These are phyloP conservation scores for Cercospora canescens DNA, from an alignment of 2,329 filamentous ascomycete species.

Conservation along the genomic window DNA sequence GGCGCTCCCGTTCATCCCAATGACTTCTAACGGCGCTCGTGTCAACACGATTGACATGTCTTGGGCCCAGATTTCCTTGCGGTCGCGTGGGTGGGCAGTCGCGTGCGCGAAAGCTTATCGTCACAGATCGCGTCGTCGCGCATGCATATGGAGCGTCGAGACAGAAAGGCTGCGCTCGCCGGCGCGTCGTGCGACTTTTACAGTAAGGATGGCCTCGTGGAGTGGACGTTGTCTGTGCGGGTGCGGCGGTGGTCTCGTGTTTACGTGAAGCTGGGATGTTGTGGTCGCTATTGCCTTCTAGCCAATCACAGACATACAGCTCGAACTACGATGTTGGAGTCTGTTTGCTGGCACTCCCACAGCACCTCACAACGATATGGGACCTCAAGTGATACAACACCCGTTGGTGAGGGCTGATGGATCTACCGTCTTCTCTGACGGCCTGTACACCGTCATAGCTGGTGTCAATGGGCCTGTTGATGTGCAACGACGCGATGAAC, in stretches of 20 bases:
- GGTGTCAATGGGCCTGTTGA: slow-evolving; percentile 93
- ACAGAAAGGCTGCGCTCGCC: neutral
- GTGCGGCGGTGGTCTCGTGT: slow-evolving; percentile 5
- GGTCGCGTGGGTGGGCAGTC: slow-evolving; percentile 7
- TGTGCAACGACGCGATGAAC: slow-evolving; percentile 82
- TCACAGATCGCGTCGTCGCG: slow-evolving; percentile 13
- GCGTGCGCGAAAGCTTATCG: slow-evolving; percentile 17
- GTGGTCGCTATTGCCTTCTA: neutral
- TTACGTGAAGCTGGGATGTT: slow-evolving; percentile 9
- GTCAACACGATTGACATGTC: slow-evolving; percentile 41
- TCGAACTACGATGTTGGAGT: neutral
- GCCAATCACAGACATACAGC: slow-evolving; percentile 7
- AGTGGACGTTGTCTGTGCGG: slow-evolving; percentile 2
- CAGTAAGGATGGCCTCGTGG: slow-evolving; percentile 10
- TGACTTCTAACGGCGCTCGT: slow-evolving; percentile 46
- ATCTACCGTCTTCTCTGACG: slow-evolving; percentile 73
- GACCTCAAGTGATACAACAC: slow-evolving; percentile 32
- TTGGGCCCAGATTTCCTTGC: neutral
- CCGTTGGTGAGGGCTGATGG: slow-evolving; percentile 71
- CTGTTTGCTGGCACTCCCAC: neutral
- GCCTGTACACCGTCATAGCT: slow-evolving; percentile 78
- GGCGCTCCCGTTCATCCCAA: slow-evolving; percentile 51
- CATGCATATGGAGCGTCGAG: slow-evolving; percentile 2
- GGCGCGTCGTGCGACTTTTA: slow-evolving; percentile 4
- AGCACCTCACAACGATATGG: slow-evolving; percentile 14